phyloP scores from a whole-genome alignment of 1,284 basidiomycete genomes.

The Abortiporus biennis region DNA sequence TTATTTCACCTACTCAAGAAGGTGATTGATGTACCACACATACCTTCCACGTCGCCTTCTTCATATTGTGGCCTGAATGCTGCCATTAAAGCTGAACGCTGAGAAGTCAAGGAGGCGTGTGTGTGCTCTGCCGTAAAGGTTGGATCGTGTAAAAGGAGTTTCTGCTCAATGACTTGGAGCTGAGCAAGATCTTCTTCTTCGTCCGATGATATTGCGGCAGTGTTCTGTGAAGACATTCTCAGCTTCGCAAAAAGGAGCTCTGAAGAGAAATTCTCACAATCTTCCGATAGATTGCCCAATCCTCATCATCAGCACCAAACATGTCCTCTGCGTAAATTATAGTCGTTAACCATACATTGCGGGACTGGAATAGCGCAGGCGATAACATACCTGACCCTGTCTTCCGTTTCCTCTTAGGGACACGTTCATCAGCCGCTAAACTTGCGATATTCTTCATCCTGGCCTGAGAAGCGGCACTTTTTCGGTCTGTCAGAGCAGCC shows the following conservation, averaged over 20 bases:
- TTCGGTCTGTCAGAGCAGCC: slow-evolving; percentile 82
- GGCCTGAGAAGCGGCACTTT: slow-evolving; percentile 93
- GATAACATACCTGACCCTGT: slow-evolving; percentile 59
- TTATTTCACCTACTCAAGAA: not conserved
- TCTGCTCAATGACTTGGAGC: slow-evolving; percentile 74
- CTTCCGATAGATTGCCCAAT: slow-evolving; percentile 98
- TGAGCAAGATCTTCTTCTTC: slow-evolving; percentile 88
- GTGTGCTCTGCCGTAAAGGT: slow-evolving; percentile 81
- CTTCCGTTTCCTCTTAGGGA: slow-evolving; percentile 77
- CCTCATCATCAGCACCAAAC: slow-evolving; percentile 93
- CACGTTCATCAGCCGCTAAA: slow-evolving; percentile 79
- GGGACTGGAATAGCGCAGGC: not conserved
- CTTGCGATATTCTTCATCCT: slow-evolving; percentile 97
- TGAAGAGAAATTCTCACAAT: slow-evolving; percentile 50
- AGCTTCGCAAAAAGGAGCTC: not conserved
- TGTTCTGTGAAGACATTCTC: slow-evolving; percentile 45
- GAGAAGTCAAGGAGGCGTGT: slow-evolving; percentile 69
- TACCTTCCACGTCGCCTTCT: slow-evolving; percentile 67
- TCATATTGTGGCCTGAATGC: slow-evolving; percentile 76
- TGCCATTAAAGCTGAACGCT: slow-evolving; percentile 78
- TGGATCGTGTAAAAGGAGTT: slow-evolving; percentile 81
- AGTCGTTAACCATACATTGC: not conserved
- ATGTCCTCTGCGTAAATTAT: slow-evolving; percentile 66
- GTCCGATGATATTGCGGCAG: slow-evolving; percentile 84
- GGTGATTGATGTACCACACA: slow-evolving; percentile 8